Evolutionary conservation across 768 basidiomycete species (phyloP).

Genomic region (Pilatotrama ljubarskyi): DNA sequence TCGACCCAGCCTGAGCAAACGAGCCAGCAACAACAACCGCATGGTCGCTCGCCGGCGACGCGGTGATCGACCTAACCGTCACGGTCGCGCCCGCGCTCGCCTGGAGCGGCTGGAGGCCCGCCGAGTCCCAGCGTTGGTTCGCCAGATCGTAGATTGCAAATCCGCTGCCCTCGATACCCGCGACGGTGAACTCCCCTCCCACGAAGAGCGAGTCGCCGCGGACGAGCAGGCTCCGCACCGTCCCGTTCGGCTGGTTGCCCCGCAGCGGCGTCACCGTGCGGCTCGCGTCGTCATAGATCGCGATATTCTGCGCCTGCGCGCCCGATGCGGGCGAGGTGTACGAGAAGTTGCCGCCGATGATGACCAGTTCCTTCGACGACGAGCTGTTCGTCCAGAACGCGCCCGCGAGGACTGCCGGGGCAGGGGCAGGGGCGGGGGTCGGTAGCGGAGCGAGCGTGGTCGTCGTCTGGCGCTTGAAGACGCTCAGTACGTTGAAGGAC

Average conservation of each 20-base stretch:
- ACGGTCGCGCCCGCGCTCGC: conserved; percentile 52
- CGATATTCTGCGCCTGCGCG: conserved; percentile 53
- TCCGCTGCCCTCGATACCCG: conserved; percentile 58
- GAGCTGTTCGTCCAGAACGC: conserved; percentile 87
- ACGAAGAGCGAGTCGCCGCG: conserved; percentile 70
- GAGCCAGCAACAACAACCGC: conserved; percentile 84
- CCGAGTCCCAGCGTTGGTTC: conserved; percentile 59
- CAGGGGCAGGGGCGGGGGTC: conserved; percentile 50
- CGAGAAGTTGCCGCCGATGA: conserved; percentile 91
- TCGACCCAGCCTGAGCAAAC: conserved; percentile 75
- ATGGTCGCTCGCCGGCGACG: conserved; percentile 57
- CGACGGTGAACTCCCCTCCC: conserved; percentile 79
- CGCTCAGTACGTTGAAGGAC: conserved; percentile 37
- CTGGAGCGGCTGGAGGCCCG: conserved; percentile 61
- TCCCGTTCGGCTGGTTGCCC: conserved; percentile 69
- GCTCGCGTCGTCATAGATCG: conserved; percentile 64
- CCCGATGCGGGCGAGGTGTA: conserved; percentile 43
- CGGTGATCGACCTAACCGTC: conserved; percentile 70
- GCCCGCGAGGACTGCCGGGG: conserved; percentile 83
- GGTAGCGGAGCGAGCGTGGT: conserved; percentile 53
- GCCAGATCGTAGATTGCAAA: conserved; percentile 81
- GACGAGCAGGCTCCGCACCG: conserved; percentile 76
- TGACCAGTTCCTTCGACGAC: conserved; percentile 61
- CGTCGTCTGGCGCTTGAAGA: conserved; percentile 56
- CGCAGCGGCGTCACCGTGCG: conserved; percentile 52